These are phyloP conservation scores for Austroboletus eburneus DNA, from an alignment of 768 basidiomycete genomes.

Conservation along the genomic window DNA sequence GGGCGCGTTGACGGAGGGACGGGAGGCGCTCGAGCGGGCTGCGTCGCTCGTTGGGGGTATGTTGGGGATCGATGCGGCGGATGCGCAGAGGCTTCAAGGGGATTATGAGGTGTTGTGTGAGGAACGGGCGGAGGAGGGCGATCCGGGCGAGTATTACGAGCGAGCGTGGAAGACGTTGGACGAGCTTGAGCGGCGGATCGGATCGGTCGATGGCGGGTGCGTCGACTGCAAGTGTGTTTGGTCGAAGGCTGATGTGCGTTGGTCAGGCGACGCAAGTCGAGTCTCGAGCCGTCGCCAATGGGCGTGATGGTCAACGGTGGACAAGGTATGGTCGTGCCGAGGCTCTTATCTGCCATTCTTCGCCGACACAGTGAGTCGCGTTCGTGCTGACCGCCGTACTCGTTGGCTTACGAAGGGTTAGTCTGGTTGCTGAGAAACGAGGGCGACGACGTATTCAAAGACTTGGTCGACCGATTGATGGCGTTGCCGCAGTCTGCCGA, in stretches of 20 bases:
- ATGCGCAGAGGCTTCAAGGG: slow-evolving; percentile 53
- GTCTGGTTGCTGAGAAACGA: slow-evolving; percentile 68
- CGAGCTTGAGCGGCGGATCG: slow-evolving; percentile 55
- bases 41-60: slow-evolving; percentile 43
- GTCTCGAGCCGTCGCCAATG: slow-evolving; percentile 31
- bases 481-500: slow-evolving; percentile 52
- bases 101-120: slow-evolving; percentile 37
- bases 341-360: slow-evolving; percentile 56
- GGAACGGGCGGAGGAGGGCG: slow-evolving; percentile 32
- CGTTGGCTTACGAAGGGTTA: slow-evolving; percentile 20
- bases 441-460: slow-evolving; percentile 46
- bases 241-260: background rate
- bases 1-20: slow-evolving; percentile 54
- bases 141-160: slow-evolving; percentile 52
- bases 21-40: slow-evolving; percentile 49
- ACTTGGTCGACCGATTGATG: slow-evolving; percentile 54
- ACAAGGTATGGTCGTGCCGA: slow-evolving; percentile 54
- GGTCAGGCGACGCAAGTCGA: slow-evolving; percentile 42
- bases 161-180: slow-evolving; percentile 56
- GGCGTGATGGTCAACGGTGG: slow-evolving; percentile 20
- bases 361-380: slow-evolving; percentile 60
- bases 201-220: slow-evolving; percentile 51
- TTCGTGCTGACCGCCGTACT: slow-evolving; percentile 6
- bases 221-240: slow-evolving; percentile 8
- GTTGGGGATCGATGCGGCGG: slow-evolving; percentile 53